Percentiles rank a stretch among this genome's conserved stretches.
Conservation (phyloP, 306 rosid species). For the Hippophae tibetana region DNA sequence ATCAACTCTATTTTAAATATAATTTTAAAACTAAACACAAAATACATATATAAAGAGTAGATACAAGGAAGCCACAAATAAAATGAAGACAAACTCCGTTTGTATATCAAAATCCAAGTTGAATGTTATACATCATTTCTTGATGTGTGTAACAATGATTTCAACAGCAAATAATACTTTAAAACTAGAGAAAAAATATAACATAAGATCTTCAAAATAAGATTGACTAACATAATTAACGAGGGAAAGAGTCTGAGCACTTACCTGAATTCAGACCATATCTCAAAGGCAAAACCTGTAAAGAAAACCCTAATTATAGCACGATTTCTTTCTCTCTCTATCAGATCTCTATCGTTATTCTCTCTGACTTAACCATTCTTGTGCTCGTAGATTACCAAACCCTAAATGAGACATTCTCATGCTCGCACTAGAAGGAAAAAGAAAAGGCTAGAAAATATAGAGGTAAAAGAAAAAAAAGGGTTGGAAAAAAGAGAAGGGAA, state of each 20-base stretch:
- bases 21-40: neutral
- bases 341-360: too few species aligned
- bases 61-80: neutral
- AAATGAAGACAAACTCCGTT: neutral
- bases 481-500: too few species aligned
- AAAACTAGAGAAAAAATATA: constrained; percentile 13
- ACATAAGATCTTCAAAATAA: neutral
- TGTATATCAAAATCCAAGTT: constrained; percentile 16
- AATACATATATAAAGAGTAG: neutral
- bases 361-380: too few species aligned
- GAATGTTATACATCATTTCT: constrained; percentile 12
- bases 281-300: constrained; percentile 78
- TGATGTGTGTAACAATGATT: constrained; percentile 13
- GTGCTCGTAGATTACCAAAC: too few species aligned
- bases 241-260: constrained; percentile 27
- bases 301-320: too few species aligned
- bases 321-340: too few species aligned
- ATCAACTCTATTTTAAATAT: too few species aligned
- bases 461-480: too few species aligned
- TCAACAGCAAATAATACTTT: constrained; percentile 14
- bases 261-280: constrained; percentile 95
- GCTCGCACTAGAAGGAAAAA: too few species aligned
- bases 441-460: too few species aligned
- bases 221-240: constrained; percentile 6
- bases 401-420: too few species aligned